Base-by-base conservation (phyloP, 768 basidiomycete species). In the Clavulina sp. region DNA sequence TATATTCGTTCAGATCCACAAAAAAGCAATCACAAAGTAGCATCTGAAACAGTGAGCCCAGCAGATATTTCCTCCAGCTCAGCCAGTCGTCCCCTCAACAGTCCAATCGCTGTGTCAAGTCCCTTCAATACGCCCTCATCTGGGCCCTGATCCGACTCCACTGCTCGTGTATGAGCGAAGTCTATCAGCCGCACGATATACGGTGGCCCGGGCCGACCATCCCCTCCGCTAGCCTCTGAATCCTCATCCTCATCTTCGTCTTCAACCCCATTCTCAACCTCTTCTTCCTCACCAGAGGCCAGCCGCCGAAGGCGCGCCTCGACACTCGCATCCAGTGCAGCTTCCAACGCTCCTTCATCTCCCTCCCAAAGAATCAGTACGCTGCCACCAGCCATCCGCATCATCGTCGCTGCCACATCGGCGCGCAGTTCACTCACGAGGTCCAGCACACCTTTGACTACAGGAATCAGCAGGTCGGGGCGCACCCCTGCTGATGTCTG, bases 181-280 rank as follows among this genome's bases (percentile, higher is more conserved):
- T 99, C 93, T 57, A 97, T 96, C 57, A 95, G 66, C 57, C 80
- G 81, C 54, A 95, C 70, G 13, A 71, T 68, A 56, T 74, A 81
- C 30, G 76, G 73, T 18, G 70, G 70, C 30, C 68, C 72, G 51
- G 32, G 41, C 46, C 56, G 58, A 38, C 48, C 24, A 4, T 48
- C 54, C 41, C 55, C 56, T 7, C 54, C 60, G 28, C 58, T 59
- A 23, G 54, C 56, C 46, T 46, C 52, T 21, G 48, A 50, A 31
- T 59, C 60, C 41, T 57, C 57, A n/a, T 58, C 65, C 44, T 62
- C 68, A 46, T 52, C 63, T 5, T 67, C 68, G 0, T 67, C 66
- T 19, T 66, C 66, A 0, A 68, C 68, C 0, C 67, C 69, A 0
- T 65, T 41, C 30, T 48, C 52, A 7, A 2, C 44, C 34, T 28